Conservation (phyloP, 1,139 yeast species). For the Hemisphaericaspora xylanilytica region DNA sequence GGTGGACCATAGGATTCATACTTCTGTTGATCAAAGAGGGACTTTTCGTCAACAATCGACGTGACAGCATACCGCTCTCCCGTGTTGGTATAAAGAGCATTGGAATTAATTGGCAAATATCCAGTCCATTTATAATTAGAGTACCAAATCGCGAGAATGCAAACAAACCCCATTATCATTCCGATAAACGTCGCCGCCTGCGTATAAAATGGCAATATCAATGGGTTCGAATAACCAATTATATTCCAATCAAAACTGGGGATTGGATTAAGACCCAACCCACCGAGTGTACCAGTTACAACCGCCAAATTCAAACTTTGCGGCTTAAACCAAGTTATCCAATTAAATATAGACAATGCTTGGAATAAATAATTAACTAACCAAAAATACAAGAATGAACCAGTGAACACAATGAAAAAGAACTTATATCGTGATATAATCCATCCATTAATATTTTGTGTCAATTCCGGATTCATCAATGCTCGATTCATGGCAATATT, state of each 20-base stretch:
- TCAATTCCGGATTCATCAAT: constrained; percentile 41
- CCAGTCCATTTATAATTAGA: constrained; percentile 51
- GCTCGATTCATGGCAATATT: constrained; percentile 56
- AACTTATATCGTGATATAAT: constrained; percentile 30
- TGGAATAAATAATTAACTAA: constrained; percentile 32
- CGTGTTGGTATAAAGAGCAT: constrained; percentile 42
- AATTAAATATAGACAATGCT: constrained; percentile 33
- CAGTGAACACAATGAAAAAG: constrained; percentile 23
- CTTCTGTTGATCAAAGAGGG: constrained; percentile 37
- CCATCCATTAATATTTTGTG: constrained; percentile 41
- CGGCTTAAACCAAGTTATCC: constrained; percentile 41
- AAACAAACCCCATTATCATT: constrained; percentile 38
- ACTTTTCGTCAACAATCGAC: constrained; percentile 35
- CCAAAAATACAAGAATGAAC: constrained; percentile 34
- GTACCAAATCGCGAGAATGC: constrained; percentile 47
- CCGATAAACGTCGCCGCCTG: constrained; percentile 43
- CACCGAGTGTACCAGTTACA: constrained; percentile 53
- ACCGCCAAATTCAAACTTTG: constrained; percentile 40
- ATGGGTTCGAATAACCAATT: constrained; percentile 21
- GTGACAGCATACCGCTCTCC: constrained; percentile 44
- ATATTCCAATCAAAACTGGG: constrained; percentile 53
- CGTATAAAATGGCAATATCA: constrained; percentile 48
- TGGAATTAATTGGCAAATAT: constrained; percentile 55
- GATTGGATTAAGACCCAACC: constrained; percentile 60
- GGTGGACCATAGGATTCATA: constrained; percentile 50